A percentile compares a stretch with the other conserved stretches of the same genome.
Evolutionary conservation across 768 basidiomycete genomes (phyloP).

Genomic region (Russula lepida): DNA sequence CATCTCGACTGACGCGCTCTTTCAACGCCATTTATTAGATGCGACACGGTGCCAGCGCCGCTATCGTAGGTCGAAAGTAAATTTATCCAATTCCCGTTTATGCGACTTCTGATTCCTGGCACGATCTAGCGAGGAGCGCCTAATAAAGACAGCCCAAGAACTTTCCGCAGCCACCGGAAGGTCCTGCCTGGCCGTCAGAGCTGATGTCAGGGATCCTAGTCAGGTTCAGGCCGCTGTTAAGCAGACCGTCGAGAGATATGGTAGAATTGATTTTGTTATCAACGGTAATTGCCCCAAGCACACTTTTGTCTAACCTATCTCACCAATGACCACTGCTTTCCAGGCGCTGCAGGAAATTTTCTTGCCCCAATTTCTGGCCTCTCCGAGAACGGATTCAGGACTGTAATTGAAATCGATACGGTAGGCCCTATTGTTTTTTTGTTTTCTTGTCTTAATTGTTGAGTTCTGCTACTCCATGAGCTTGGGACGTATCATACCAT

Average conservation of each 20-base stretch:
- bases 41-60: constrained; percentile 72
- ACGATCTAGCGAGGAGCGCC: constrained; percentile 52
- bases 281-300: constrained; percentile 49
- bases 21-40: constrained; percentile 38
- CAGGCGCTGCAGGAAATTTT: constrained; percentile 96
- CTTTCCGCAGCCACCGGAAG: constrained; percentile 63
- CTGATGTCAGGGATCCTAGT: constrained; percentile 75
- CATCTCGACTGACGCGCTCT: background rate
- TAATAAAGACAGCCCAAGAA: constrained; percentile 59
- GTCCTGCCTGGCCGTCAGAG: constrained; percentile 62
- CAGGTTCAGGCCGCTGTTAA: constrained; percentile 68
- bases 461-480: constrained; percentile 31
- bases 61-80: constrained; percentile 84
- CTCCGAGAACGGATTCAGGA: constrained; percentile 85
- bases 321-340: background rate
- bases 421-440: constrained; percentile 33
- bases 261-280: constrained; percentile 89
- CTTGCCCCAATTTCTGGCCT: constrained; percentile 76
- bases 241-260: constrained; percentile 66
- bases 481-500: constrained; percentile 91
- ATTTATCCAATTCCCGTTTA: constrained; percentile 23
- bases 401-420: constrained; percentile 91
- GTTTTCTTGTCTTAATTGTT: background rate
- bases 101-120: constrained; percentile 1
- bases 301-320: background rate